A percentile compares a stretch with the other conserved stretches of the same genome.
Evolutionary conservation across 83 land plant species (phyloP).

Genomic region (Thuja plicata): DNA sequence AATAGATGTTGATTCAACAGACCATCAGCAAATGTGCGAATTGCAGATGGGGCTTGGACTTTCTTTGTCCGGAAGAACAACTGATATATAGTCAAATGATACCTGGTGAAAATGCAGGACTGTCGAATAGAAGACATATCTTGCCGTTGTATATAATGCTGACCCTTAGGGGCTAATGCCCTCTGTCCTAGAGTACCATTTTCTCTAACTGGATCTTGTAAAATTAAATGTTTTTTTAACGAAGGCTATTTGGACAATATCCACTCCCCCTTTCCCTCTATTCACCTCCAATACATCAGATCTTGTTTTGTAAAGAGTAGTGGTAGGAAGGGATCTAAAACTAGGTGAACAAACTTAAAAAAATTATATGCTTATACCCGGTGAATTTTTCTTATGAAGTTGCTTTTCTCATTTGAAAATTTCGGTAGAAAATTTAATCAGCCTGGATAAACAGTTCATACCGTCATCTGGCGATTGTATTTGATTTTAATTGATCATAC

Average conservation of each 20-base stretch:
- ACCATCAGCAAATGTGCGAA: neutral
- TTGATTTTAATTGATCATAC: no score
- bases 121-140: neutral
- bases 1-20: neutral
- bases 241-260: neutral
- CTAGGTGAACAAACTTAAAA: neutral
- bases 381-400: no score
- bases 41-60: slow-evolving; percentile 15
- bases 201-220: slow-evolving; percentile 9
- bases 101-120: neutral
- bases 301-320: neutral
- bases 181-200: neutral
- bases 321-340: neutral
- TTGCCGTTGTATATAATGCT: neutral
- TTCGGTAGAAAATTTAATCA: no score
- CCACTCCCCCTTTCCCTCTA: neutral
- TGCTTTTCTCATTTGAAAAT: no score
- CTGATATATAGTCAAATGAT: slow-evolving; percentile 1
- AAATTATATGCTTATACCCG: no score
- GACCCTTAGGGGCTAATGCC: neutral
- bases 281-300: neutral
- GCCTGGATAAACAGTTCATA: no score
- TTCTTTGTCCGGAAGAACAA: slow-evolving; percentile 4
- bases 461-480: no score
- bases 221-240: neutral